Base-by-base conservation (phyloP, 192 early-diverging fungal genomes). In the Podila epicladia region DNA sequence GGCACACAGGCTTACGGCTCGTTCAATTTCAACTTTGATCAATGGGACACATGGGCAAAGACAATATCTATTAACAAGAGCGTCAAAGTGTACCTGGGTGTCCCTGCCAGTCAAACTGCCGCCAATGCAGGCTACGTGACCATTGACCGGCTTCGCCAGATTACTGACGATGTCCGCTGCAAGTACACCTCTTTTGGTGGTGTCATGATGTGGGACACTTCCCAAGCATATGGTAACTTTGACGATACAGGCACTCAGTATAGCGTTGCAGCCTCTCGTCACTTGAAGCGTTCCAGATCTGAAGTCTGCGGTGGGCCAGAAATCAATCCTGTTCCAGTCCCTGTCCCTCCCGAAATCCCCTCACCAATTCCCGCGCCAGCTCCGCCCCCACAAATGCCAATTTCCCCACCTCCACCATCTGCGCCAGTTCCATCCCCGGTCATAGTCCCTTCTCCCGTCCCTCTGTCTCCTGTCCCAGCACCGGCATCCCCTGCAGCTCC, bases 191-290 rank as follows among this genome's bases (percentile, higher is more conserved):
- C 87, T 22, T 91, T 92, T 74, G 92, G 92, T 64, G 93, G 93
- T 29, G 88, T 92, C 55, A 90, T 91, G 89, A 84, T 91, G 63
- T 94, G 93, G 92, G 93, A 94, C 74, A 87, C 88, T 0, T 92
- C 91, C 29, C 91, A 92, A 69, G 79, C 90, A 1, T 89, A 88
- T 58, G 72, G 41, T 13, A 91, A 91, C 63, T 58, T 75, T n/a
- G 85, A 82, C 22, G 62, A 1, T 15, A 2, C 64, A 5, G 69
- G 75, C 4, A 26, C 53, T 24, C 24, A 51, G 6, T 71, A 72
- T 33, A 60, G 63, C 6, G 8, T 70, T n/a, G 51, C 60, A 2
- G 58, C 70, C 13, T 64, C 67, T 26, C 59, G 13, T 1, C n/a
- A 50, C 13, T 55, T 79, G 4, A 72, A 79, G 53, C 63, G 58